Percentiles rank a stretch among this genome's conserved stretches.
Conservation (phyloP, 306 rosid species). For the Prunus dulcis region DNA sequence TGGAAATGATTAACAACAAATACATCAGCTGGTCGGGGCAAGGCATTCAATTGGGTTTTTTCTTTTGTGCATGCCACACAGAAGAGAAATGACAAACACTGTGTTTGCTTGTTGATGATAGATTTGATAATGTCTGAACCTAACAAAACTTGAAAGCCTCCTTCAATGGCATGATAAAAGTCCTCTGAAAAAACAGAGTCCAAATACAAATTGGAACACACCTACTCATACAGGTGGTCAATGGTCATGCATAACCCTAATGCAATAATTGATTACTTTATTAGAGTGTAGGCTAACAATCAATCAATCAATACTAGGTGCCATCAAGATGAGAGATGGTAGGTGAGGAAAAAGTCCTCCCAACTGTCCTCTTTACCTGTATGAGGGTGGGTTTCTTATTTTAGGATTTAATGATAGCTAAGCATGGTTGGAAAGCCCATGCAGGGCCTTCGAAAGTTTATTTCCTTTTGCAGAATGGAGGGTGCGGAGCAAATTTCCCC, state of each 20-base stretch:
- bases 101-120: too few relatives aligned
- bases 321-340: background rate
- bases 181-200: background rate
- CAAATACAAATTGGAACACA: background rate
- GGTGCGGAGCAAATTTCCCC: too few relatives aligned
- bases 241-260: background rate
- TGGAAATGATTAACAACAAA: background rate
- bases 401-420: background rate
- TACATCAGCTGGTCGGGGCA: background rate
- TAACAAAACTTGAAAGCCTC: background rate
- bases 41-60: background rate
- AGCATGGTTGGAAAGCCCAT: background rate
- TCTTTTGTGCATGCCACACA: background rate
- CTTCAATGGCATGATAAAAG: background rate
- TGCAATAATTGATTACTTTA: background rate
- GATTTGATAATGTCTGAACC: background rate
- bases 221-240: conserved; percentile 12
- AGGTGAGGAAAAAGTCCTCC: too few relatives aligned
- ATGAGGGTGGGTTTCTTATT: background rate
- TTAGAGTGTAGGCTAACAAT: background rate
- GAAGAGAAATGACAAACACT: background rate
- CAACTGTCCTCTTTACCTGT: background rate
- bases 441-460: background rate
- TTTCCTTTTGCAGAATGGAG: background rate
- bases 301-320: background rate